Base-by-base conservation (phyloP, 495 filamentous ascomycete species). In the Hypoxylon intermedium region DNA sequence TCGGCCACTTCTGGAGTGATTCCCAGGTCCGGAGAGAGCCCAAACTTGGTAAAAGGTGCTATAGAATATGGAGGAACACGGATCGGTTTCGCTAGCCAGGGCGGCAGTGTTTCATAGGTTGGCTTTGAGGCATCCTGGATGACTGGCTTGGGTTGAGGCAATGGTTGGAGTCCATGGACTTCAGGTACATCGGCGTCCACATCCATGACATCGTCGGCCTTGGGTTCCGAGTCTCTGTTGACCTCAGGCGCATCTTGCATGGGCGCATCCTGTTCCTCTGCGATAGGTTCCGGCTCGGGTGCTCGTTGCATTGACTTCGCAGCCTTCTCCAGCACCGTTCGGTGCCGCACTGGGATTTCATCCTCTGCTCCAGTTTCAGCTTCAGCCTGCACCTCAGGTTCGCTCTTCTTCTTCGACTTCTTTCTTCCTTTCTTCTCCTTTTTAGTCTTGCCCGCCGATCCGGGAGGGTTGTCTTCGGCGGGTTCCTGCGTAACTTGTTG, bases 61-160 rank as follows among this genome's bases (percentile, higher is more conserved):
- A 73, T 82, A 11, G 82, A 77, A 1, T 83, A 78, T 4, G 83
- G 76, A 1, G 85, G 78, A 13, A 90, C 85, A 13, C 78, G 77
- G 20, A 88, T 79, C 0, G 93, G 92, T 12, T 85, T 81, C 12
- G 85, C 85, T 23, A 97, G 81, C 93, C 93, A 97, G 24, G 70
- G 59, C 0, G 88, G 88, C 2, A 90, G 72, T 9, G 82, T 79
- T 30, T 86, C 79, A 62, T 79, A 81, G 5, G 75, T 73, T 15
- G 82, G 71, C 36, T 76, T 74, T 30, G 82, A 80, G 1, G 75
- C 72, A 24, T 80, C 66, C 23, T 87, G 80, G 6, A 78, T 74
- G 0, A 82, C 80, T 13, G 82, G 83, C 52, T 83, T 79, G 26
- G 91, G 90, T 62, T 94, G 90, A 16, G 91, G 92, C 9, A 96